These are phyloP conservation scores for Zopfia rhizophila DNA, from an alignment of 2,329 filamentous ascomycete species.

Conservation along the genomic window DNA sequence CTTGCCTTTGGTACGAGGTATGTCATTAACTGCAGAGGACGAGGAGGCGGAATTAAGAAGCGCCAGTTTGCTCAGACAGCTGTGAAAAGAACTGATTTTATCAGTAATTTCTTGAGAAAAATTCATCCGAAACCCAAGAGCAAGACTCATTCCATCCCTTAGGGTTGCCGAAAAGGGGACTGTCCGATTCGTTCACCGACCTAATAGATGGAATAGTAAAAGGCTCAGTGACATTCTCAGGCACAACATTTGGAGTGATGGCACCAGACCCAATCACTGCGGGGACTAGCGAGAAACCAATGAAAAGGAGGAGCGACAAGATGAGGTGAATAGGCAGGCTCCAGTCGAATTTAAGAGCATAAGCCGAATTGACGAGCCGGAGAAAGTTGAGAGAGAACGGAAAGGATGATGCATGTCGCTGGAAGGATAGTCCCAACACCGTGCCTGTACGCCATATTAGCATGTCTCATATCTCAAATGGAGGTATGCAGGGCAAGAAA, in stretches of 20 bases:
- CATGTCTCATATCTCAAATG: too few relatives aligned
- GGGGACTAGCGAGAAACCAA: slow-evolving; percentile 10
- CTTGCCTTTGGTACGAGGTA: not conserved
- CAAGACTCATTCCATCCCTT: not conserved
- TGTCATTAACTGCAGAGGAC: not conserved
- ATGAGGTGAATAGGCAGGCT: not conserved
- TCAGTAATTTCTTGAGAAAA: too few relatives aligned
- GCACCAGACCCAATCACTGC: slow-evolving; percentile 18
- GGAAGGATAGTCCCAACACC: not conserved
- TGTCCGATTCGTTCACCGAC: not conserved
- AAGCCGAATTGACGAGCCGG: slow-evolving; percentile 1
- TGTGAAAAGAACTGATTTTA: not conserved
- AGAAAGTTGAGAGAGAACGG: slow-evolving; percentile 5
- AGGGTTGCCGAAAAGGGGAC: not conserved
- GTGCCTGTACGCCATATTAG: too few relatives aligned
- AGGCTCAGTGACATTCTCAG: slow-evolving; percentile 5
- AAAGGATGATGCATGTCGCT: not conserved
- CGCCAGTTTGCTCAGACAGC: not conserved
- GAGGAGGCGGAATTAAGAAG: not conserved
- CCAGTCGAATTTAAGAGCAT: not conserved
- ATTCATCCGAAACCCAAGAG: not conserved
- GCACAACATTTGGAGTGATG: slow-evolving; percentile 10
- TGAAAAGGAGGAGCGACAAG: slow-evolving; percentile 2
- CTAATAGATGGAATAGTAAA: slow-evolving; percentile 2
- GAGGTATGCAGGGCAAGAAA: too few relatives aligned